Conservation (phyloP, 768 basidiomycete species). For the Rhodotorula sphaerocarpa region DNA sequence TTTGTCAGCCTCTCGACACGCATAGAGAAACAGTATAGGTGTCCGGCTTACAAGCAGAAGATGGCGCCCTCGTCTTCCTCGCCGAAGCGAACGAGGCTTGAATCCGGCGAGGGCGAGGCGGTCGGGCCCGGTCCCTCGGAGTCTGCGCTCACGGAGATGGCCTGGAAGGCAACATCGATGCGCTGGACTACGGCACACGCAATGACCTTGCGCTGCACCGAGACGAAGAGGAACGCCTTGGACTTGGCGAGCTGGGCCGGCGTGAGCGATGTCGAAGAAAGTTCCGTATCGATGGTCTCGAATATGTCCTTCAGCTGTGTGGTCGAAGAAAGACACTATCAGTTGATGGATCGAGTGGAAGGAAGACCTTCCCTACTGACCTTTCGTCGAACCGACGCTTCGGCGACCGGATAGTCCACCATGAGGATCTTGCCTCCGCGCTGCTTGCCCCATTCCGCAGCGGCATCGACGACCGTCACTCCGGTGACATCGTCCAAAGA, state of each 20-base stretch:
- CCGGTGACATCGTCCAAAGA: neutral
- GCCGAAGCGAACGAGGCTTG: slow-evolving; percentile 26
- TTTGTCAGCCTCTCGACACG: neutral
- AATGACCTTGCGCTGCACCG: slow-evolving; percentile 27
- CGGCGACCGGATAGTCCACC: slow-evolving; percentile 18
- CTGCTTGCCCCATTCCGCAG: slow-evolving; percentile 18
- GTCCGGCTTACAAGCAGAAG: slow-evolving; percentile 36
- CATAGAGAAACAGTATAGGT: too few relatives aligned
- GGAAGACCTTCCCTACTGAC: neutral
- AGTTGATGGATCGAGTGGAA: neutral
- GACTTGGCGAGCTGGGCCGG: slow-evolving; percentile 15
- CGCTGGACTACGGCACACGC: slow-evolving; percentile 33
- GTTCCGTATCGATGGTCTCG: slow-evolving; percentile 32
- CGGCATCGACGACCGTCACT: slow-evolving; percentile 17
- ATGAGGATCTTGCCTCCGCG: slow-evolving; percentile 13
- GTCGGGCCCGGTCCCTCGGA: too few relatives aligned
- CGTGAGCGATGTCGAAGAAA: slow-evolving; percentile 25
- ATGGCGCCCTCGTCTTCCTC: slow-evolving; percentile 33
- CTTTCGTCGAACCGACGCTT: neutral
- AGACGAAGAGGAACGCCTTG: slow-evolving; percentile 32
- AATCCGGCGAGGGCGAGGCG: too few relatives aligned
- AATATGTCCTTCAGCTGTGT: slow-evolving; percentile 30
- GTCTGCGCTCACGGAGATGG: too few relatives aligned
- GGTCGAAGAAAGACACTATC: too few relatives aligned
- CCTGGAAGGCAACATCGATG: slow-evolving; percentile 26